Conservation (phyloP, 306 rosid species). For the Oemleria cerasiformis region DNA sequence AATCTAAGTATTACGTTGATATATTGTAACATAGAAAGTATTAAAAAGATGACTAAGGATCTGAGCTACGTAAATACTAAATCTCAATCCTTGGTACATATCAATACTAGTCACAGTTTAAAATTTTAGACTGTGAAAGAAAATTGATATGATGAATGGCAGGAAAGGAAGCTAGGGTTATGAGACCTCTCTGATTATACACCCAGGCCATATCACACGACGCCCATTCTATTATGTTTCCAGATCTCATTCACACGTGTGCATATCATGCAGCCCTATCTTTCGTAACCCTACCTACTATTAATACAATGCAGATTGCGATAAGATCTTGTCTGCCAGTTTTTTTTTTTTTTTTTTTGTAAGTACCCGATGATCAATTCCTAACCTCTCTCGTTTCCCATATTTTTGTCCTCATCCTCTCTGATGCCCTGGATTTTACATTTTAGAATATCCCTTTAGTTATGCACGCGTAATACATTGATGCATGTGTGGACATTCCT, state of each 20-base stretch:
- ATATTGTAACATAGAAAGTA: not conserved
- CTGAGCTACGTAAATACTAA: no score
- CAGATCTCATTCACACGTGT: conserved; percentile 24
- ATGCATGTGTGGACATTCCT: no score
- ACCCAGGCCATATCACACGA: conserved; percentile 1
- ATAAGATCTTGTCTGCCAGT: conserved; percentile 40
- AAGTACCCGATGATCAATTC: not conserved
- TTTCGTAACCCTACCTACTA: not conserved
- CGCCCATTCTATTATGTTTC: conserved; percentile 23
- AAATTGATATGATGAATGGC: not conserved
- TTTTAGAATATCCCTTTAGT: no score
- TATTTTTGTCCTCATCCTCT: conserved; percentile 24
- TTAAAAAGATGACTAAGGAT: not conserved
- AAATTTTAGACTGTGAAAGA: no score
- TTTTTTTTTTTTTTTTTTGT: not conserved
- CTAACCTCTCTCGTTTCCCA: not conserved
- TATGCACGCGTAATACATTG: not conserved
- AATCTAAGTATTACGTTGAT: no score
- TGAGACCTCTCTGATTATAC: not conserved
- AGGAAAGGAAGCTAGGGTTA: not conserved
- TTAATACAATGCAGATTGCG: conserved; percentile 21
- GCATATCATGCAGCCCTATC: not conserved
- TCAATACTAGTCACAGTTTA: no score
- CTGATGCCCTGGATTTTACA: not conserved
- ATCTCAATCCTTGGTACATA: no score